A percentile compares a stretch with the other conserved stretches of the same genome.
Evolutionary conservation across 805 yeast genomes (phyloP).

Genomic region (Suhomyces sp.): DNA sequence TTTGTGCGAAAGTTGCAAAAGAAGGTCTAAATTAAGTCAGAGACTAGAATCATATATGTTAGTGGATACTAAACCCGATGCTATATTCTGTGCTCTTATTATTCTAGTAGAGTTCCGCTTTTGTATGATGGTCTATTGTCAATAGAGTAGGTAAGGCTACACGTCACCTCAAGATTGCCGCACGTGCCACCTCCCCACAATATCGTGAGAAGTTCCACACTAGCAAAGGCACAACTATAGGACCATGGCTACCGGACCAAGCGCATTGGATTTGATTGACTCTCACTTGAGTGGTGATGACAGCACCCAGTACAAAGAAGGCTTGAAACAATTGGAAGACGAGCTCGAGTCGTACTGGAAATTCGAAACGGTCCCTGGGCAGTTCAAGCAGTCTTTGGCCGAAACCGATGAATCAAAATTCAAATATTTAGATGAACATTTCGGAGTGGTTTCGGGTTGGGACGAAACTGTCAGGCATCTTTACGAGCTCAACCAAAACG

Average conservation of each 20-base stretch:
- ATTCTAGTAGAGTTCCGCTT: too few relatives aligned
- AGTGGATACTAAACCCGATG: neutral
- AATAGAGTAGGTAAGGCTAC: neutral
- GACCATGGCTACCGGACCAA: slow-evolving; percentile 16
- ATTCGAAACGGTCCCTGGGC: slow-evolving; percentile 39
- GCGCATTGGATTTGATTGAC: slow-evolving; percentile 27
- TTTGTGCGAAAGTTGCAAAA: neutral
- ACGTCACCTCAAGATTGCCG: neutral
- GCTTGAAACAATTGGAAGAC: slow-evolving; percentile 7
- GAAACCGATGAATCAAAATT: slow-evolving; percentile 42
- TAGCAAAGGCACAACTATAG: neutral
- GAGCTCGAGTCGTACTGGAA: slow-evolving; percentile 24
- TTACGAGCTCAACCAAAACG: slow-evolving; percentile 29
- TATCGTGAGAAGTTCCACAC: neutral
- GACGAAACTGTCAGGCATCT: slow-evolving; percentile 19
- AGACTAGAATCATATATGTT: neutral
- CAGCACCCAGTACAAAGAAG: slow-evolving; percentile 12
- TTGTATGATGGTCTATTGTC: neutral
- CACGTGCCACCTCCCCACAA: neutral
- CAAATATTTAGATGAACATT: slow-evolving; percentile 39
- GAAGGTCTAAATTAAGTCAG: neutral
- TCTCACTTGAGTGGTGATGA: slow-evolving; percentile 24
- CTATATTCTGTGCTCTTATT: neutral
- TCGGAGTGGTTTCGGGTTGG: slow-evolving; percentile 39
- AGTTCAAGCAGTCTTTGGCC: slow-evolving; percentile 43